Evolutionary conservation across 2,329 filamentous ascomycete genomes (phyloP), one percentile per base, ranked within the genome.

Genomic region (Fonsecaea pugnacius): DNA sequence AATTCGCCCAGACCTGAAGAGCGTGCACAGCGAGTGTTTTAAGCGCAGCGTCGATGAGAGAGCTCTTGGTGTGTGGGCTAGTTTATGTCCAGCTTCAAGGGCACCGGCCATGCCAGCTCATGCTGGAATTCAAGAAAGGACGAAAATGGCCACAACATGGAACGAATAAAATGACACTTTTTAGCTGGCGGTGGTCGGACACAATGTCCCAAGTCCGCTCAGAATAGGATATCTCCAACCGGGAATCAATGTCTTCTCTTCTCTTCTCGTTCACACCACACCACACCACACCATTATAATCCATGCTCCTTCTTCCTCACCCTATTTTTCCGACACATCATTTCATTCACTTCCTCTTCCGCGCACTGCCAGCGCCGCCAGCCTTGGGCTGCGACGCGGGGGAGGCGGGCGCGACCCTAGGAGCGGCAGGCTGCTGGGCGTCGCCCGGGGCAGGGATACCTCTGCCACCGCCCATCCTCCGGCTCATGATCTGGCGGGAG

Each of bases 401-500:
- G 3, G 61, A 57, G 2, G 55, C 58, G 12, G 67, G 60, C 14
- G 65, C 58, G 5, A 52, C 46, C 8, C 54, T 60, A 32, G 64
- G 64, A 54, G 58, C 50, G 16, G 63, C 62, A 8, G 63, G 60
- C 27, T 64, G 43, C 33, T 36, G 61, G 18, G 52, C 58, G 16
- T 55, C 57, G 40, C 58, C 33, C 9, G 46, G 56, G 32, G 58
- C 53, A 40, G 48, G 58, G 8, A 55, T 50, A 4, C 56, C 63
- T 16, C 33, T 21, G 12, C 48, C 48, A 18, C 53, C 59, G 4
- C 36, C 38, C 62, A 69, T 65, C 40, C 68, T 51, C 32, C 62
- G 63, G 46, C 61, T 65, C 86, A 88, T 88, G 73, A 89, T 78
- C 12, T 80, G 82, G 71, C 86, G 78, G 77, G 83, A 87, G 70